A percentile compares a stretch with the other conserved stretches of the same genome.
These are phyloP conservation scores for Aspergillus unguis DNA, from an alignment of 2,329 filamentous ascomycete genomes.

Conservation along the genomic window DNA sequence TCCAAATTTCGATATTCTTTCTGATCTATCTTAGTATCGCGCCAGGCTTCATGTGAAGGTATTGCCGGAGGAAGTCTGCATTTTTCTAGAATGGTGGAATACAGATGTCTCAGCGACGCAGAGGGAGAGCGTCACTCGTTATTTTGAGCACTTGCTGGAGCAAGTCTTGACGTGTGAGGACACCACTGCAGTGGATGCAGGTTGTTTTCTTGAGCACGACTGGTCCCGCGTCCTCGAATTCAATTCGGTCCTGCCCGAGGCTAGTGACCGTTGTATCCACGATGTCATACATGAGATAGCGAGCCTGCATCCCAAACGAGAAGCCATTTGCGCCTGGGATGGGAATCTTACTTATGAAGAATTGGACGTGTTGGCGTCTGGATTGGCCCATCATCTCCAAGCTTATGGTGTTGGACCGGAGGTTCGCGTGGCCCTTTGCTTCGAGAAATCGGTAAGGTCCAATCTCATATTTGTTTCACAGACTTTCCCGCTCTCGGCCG, in stretches of 20 bases:
- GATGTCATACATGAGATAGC: conserved; percentile 36
- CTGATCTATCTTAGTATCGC: conserved; percentile 28
- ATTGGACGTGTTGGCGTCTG: conserved; percentile 38
- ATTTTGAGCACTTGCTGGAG: conserved; percentile 53
- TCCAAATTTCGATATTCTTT: neutral
- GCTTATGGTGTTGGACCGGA: conserved; percentile 41
- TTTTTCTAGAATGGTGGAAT: conserved; percentile 41
- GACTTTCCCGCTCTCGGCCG: neutral
- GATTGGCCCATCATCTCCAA: conserved; percentile 35
- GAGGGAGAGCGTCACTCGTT: conserved; percentile 48
- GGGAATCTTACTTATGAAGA: conserved; percentile 38
- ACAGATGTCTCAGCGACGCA: conserved; percentile 37
- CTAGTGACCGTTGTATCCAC: conserved; percentile 41
- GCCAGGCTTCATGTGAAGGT: conserved; percentile 37
- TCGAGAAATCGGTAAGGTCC: conserved; percentile 42
- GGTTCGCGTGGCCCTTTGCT: conserved; percentile 37
- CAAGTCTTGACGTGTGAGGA: conserved; percentile 45
- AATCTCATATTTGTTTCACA: too few species aligned
- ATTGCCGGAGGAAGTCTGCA: conserved; percentile 31
- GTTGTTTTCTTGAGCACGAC: conserved; percentile 56
- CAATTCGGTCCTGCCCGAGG: conserved; percentile 45
- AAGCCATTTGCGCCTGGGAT: conserved; percentile 41
- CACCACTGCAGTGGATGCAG: conserved; percentile 45
- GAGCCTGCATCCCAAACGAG: conserved; percentile 31
- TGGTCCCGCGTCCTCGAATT: conserved; percentile 54